Evolutionary conservation across 2,329 filamentous ascomycete species (phyloP).

Genomic region (Penicillium occitanis): DNA sequence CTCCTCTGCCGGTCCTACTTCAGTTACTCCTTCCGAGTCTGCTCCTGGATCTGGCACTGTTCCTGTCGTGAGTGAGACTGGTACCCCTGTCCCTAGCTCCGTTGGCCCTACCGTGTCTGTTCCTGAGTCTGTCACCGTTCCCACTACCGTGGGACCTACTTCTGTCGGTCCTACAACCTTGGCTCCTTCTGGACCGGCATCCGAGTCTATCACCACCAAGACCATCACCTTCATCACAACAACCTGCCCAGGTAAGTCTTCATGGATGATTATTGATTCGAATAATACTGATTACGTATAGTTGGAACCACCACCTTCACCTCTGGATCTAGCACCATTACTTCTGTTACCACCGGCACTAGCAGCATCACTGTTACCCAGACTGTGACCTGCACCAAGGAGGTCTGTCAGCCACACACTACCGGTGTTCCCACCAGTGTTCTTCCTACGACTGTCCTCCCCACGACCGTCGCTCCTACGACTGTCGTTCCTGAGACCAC

Average conservation of each 20-base stretch:
- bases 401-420: conserved; percentile 18
- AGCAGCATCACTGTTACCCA: conserved; percentile 20
- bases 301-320: conserved; percentile 19
- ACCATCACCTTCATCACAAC: conserved; percentile 21
- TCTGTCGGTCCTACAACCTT: conserved; percentile 10
- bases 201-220: conserved; percentile 19
- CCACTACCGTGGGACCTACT: conserved; percentile 7
- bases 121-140: neutral
- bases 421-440: neutral
- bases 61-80: neutral
- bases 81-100: neutral
- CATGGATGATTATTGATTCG: neutral
- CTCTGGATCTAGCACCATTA: conserved; percentile 17
- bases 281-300: neutral
- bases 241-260: conserved; percentile 21
- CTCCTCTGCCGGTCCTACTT: neutral
- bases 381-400: conserved; percentile 22
- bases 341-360: conserved; percentile 16
- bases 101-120: neutral
- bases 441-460: neutral
- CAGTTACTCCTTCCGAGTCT: neutral
- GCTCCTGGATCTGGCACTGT: conserved; percentile 1
- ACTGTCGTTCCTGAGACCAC: neutral
- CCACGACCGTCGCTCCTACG: conserved; percentile 10
- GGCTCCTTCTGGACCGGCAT: conserved; percentile 5